Percentiles rank a stretch among this genome's conserved stretches.
Evolutionary conservation across 1,284 basidiomycete species (phyloP).

Genomic region (Naganishia albida): DNA sequence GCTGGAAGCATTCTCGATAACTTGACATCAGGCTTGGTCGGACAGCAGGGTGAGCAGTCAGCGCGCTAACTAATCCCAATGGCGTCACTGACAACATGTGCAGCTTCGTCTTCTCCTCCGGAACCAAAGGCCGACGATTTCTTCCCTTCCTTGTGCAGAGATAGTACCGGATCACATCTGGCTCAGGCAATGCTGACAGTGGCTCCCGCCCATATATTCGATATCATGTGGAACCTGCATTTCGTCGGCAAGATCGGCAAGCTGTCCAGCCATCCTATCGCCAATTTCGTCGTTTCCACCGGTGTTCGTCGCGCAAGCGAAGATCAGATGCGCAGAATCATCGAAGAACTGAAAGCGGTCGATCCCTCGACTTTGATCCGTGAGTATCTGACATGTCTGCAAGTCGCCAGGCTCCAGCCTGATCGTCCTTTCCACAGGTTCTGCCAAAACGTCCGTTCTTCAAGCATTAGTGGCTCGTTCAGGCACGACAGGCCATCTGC

Average conservation of each 20-base stretch:
- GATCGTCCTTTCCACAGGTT: conserved; percentile 52
- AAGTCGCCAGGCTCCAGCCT: background rate
- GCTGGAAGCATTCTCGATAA: conserved; percentile 77
- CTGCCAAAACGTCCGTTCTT: conserved; percentile 66
- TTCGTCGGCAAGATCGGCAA: conserved; percentile 69
- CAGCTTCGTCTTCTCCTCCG: conserved; percentile 34
- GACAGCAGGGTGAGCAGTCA: conserved; percentile 65
- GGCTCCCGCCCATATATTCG: conserved; percentile 66
- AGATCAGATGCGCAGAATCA: conserved; percentile 62
- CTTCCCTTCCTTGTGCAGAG: conserved; percentile 69
- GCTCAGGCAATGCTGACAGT: conserved; percentile 72
- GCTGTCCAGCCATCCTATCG: conserved; percentile 78
- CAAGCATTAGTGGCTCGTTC: conserved; percentile 69
- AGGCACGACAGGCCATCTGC: conserved; percentile 52
- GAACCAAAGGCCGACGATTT: conserved; percentile 66
- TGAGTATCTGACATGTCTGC: conserved; percentile 53
- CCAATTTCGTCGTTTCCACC: conserved; percentile 85
- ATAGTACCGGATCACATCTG: conserved; percentile 82
- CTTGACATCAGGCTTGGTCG: conserved; percentile 75
- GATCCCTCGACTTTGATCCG: conserved; percentile 59
- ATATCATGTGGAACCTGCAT: conserved; percentile 72
- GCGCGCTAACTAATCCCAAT: conserved; percentile 50
- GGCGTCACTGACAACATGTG: background rate
- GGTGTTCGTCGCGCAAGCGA: conserved; percentile 65
- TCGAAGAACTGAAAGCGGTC: conserved; percentile 63